These are phyloP conservation scores for Exophiala aquamarina DNA, from an alignment of 2,329 filamentous ascomycete species.

Conservation along the genomic window DNA sequence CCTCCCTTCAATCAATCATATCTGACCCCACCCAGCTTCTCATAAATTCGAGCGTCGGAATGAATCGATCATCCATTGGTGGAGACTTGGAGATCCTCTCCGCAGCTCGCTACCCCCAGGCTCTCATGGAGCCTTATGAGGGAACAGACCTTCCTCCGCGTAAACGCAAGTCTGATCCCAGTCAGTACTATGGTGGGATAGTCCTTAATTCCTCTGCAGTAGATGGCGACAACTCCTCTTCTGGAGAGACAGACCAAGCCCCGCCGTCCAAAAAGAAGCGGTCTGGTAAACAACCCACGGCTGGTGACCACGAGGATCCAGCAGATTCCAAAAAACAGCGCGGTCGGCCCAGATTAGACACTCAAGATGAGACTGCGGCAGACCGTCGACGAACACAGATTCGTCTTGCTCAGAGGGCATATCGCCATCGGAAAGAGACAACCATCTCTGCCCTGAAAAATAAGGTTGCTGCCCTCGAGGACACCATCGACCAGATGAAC, in stretches of 20 bases:
- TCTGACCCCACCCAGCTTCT: conserved; percentile 18
- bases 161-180: conserved; percentile 16
- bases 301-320: conserved; percentile 15
- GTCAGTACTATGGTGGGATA: conserved; percentile 18
- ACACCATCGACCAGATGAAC: conserved; percentile 71
- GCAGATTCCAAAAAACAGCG: conserved; percentile 43
- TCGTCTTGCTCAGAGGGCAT: conserved; percentile 78
- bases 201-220: conserved; percentile 2
- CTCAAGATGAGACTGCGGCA: conserved; percentile 73
- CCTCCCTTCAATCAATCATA: conserved; percentile 18
- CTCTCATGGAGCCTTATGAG: conserved; percentile 21
- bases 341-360: conserved; percentile 72
- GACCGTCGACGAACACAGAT: conserved; percentile 87
- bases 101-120: conserved; percentile 21
- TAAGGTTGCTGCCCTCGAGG: conserved; percentile 67
- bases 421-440: conserved; percentile 79
- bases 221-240: conserved; percentile 12
- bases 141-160: conserved; percentile 7
- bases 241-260: conserved; percentile 12
- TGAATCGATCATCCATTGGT: not conserved
- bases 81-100: conserved; percentile 22
- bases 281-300: conserved; percentile 10
- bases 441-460: conserved; percentile 73
- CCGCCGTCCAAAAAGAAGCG: conserved; percentile 14
- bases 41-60: conserved; percentile 1